These are phyloP conservation scores for Penicillium cinerascens DNA, from an alignment of 495 filamentous ascomycete genomes.

Conservation along the genomic window DNA sequence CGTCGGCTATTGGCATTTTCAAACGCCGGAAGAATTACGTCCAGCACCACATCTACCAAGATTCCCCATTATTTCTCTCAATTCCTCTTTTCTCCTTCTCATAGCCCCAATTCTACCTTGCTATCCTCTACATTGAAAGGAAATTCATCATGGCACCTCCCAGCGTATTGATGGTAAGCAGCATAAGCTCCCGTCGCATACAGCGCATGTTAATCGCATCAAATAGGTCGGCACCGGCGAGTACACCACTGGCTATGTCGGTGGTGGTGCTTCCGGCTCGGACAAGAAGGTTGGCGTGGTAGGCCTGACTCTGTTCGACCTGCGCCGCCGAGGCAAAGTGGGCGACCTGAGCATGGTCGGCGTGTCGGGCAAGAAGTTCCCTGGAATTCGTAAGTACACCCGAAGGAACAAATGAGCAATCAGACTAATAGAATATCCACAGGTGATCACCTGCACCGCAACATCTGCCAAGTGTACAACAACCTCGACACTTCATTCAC, in stretches of 20 bases:
- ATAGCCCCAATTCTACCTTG: neutral
- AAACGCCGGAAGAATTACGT: slow-evolving; percentile 31
- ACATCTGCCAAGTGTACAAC: slow-evolving; percentile 86
- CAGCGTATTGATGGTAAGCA: slow-evolving; percentile 78
- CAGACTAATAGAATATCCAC: slow-evolving; percentile 2
- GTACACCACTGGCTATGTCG: slow-evolving; percentile 91
- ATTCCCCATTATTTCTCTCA: slow-evolving; percentile 7
- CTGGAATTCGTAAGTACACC: slow-evolving; percentile 71
- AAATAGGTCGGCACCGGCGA: slow-evolving; percentile 80
- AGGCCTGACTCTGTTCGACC: slow-evolving; percentile 83
- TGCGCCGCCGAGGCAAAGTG: slow-evolving; percentile 84
- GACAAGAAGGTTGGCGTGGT: slow-evolving; percentile 96
- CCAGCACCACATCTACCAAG: slow-evolving; percentile 13
- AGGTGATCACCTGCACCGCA: slow-evolving; percentile 84
- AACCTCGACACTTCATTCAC: slow-evolving; percentile 77
- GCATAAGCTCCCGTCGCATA: neutral
- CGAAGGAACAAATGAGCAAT: neutral
- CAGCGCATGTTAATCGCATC: slow-evolving; percentile 11
- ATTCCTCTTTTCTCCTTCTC: slow-evolving; percentile 1
- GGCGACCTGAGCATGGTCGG: slow-evolving; percentile 85
- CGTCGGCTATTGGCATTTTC: slow-evolving; percentile 33
- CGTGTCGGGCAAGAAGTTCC: slow-evolving; percentile 81
- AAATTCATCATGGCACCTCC: slow-evolving; percentile 63
- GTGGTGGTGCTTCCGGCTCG: slow-evolving; percentile 68
- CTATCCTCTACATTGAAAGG: slow-evolving; percentile 1